phyloP scores from a whole-genome alignment of 495 filamentous ascomycete species.

The Margaritispora aquatica region DNA sequence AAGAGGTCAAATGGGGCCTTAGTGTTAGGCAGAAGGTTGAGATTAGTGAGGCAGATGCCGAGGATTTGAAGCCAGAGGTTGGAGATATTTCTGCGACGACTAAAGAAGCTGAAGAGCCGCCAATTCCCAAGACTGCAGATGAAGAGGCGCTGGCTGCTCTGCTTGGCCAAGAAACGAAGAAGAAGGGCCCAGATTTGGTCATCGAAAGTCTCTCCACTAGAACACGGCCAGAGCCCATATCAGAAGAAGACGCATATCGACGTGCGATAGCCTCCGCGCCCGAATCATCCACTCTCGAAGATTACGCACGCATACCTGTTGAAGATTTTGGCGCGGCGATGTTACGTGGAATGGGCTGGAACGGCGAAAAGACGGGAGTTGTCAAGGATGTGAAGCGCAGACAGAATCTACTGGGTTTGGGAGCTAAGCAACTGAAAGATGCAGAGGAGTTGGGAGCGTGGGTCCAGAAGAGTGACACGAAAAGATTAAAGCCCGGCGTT shows the following conservation, averaged over 20 bases:
- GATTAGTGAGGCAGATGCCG: slow-evolving; percentile 19
- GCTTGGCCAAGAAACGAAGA: slow-evolving; percentile 48
- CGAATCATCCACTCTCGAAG: slow-evolving; percentile 67
- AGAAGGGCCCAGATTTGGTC: slow-evolving; percentile 49
- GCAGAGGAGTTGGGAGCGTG: slow-evolving; percentile 72
- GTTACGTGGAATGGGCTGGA: slow-evolving; percentile 90
- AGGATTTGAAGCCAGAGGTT: slow-evolving; percentile 23
- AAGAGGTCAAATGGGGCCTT: slow-evolving; percentile 20
- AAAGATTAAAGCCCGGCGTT: slow-evolving; percentile 42
- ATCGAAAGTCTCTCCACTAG: slow-evolving; percentile 42
- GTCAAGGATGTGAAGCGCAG: slow-evolving; percentile 51
- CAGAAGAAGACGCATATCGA: slow-evolving; percentile 65
- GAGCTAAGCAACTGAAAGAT: slow-evolving; percentile 65
- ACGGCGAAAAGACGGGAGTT: slow-evolving; percentile 57
- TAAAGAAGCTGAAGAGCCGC: background rate
- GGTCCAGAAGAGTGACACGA: slow-evolving; percentile 44
- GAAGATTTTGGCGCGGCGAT: slow-evolving; percentile 90
- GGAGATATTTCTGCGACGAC: background rate
- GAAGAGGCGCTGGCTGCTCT: slow-evolving; percentile 78
- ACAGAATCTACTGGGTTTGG: slow-evolving; percentile 79
- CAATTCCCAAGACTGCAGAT: slow-evolving; percentile 49
- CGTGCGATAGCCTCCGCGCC: slow-evolving; percentile 65
- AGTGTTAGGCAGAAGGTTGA: slow-evolving; percentile 25
- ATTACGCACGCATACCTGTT: slow-evolving; percentile 83
- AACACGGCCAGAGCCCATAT: slow-evolving; percentile 21